Percentiles rank a stretch among this genome's conserved stretches.
Evolutionary conservation across 225 moss, liverwort and hornwort species (phyloP).

Genomic region (Physcomitrium patens): DNA sequence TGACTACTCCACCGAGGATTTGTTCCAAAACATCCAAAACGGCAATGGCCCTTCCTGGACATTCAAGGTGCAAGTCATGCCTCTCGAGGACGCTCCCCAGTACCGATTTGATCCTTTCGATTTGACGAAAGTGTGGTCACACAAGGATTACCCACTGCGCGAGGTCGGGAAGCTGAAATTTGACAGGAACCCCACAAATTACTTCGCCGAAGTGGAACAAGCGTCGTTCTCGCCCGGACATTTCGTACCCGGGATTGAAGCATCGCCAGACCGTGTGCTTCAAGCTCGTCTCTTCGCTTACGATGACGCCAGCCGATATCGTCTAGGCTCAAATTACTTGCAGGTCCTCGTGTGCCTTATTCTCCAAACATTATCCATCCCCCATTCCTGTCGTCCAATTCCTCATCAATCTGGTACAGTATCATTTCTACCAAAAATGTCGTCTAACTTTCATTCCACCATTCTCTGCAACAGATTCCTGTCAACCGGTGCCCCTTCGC

Average conservation of each 20-base stretch:
- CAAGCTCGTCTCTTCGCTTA: slow-evolving; percentile 70
- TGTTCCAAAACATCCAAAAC: slow-evolving; percentile 45
- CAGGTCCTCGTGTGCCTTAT: background rate
- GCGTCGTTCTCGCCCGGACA: slow-evolving; percentile 75
- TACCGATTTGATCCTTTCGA: slow-evolving; percentile 76
- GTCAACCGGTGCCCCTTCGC: slow-evolving; percentile 47
- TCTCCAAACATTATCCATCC: too few species aligned
- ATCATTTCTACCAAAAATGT: background rate
- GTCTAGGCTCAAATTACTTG: slow-evolving; percentile 42
- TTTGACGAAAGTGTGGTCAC: slow-evolving; percentile 66
- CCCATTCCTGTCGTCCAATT: background rate
- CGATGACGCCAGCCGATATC: slow-evolving; percentile 43
- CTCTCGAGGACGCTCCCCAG: slow-evolving; percentile 59
- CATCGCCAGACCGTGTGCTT: slow-evolving; percentile 77
- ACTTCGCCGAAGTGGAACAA: slow-evolving; percentile 80
- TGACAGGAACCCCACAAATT: slow-evolving; percentile 56
- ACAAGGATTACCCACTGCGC: slow-evolving; percentile 65
- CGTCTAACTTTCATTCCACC: background rate
- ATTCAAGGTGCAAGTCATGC: slow-evolving; percentile 84
- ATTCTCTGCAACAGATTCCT: slow-evolving; percentile 23
- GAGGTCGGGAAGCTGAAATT: slow-evolving; percentile 83
- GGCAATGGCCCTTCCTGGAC: slow-evolving; percentile 87
- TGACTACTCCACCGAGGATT: slow-evolving; percentile 36
- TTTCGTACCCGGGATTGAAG: slow-evolving; percentile 80
- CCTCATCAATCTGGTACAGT: too few species aligned